A percentile compares a stretch with the other conserved stretches of the same genome.
phyloP scores from a whole-genome alignment of 192 early-diverging fungal genomes.

The Coemansia sp. region DNA sequence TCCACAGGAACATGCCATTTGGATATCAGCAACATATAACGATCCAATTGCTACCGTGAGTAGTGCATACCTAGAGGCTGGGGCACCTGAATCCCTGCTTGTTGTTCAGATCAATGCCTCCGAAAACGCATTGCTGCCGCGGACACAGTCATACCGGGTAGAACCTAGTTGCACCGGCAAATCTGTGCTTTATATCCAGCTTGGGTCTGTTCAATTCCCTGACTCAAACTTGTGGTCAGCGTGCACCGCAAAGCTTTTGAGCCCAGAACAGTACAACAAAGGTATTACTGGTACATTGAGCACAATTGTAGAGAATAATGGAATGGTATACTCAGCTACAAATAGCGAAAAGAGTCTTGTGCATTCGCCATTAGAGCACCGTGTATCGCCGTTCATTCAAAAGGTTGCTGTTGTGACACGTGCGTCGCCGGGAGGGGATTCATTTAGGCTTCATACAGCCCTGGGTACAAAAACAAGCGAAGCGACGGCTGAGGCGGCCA shows the following conservation, averaged over 20 bases:
- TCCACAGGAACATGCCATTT: conserved; percentile 22
- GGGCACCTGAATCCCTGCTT: conserved; percentile 35
- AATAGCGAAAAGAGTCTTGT: background rate
- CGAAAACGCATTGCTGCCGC: conserved; percentile 14
- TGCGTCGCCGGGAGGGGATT: background rate
- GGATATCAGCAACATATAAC: conserved; percentile 8
- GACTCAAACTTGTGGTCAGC: conserved; percentile 12
- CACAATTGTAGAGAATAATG: conserved; percentile 9
- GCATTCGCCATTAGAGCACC: background rate
- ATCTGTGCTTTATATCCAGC: conserved; percentile 11
- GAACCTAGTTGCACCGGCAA: conserved; percentile 8
- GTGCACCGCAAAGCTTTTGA: conserved; percentile 23
- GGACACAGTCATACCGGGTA: conserved; percentile 18
- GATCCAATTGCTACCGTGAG: background rate
- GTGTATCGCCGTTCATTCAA: conserved; percentile 27
- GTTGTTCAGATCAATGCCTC: conserved; percentile 25
- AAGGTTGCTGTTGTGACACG: conserved; percentile 18
- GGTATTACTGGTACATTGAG: conserved; percentile 12
- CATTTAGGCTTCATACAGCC: background rate
- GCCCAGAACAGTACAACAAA: conserved; percentile 7
- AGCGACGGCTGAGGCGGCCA: background rate
- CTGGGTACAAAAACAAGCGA: background rate
- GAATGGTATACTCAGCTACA: conserved; percentile 10
- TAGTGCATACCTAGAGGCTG: conserved; percentile 20
- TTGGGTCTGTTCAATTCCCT: conserved; percentile 29